Evolutionary conservation across 2,329 filamentous ascomycete species (phyloP), one percentile per base, ranked within the genome.

Genomic region (Cytospora piceicola): DNA sequence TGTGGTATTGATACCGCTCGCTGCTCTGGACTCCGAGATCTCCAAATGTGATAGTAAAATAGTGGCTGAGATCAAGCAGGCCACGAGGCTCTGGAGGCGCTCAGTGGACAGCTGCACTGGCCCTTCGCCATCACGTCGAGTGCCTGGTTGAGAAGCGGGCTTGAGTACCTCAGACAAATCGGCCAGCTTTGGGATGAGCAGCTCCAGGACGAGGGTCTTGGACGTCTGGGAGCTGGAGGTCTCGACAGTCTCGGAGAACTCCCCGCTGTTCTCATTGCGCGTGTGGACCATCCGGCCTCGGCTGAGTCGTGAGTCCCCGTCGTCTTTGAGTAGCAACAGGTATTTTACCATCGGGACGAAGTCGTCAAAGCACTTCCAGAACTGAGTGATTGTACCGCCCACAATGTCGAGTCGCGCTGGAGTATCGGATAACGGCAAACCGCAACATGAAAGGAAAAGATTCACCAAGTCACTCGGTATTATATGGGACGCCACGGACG

Each of bases 401-500:
- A 82, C 81, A 2, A 78, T 73, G 34, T 77, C 73, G 17, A 77
- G 73, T 3, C 75, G 72, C 1, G 67, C 67, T 11, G 71, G 67
- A 56, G 77, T 71, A 5, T 71, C 63, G 22, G 83, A 66, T 7
- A 73, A 70, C 5, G 76, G 71, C 36, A 76, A 71, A 12, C 91
- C 91, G 46, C 90, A 88, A 71, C 91, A 92, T 20, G 85, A 83
- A 67, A 87, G 80, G n/a, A 97, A 75, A 5, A 96, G 77, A 69
- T 87, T 87, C 46, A 91, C 77, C 27, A 96, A 76, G 69, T 93
- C 87, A 36, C 83, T 73, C 4, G 91, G 87, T 20, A 85, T 83
- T 49, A 88, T 84, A 74, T 91, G 90, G 14, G 81, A 77, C 2
- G 88, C 85, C 70, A 89, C 83, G 22, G 86, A 84, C 6, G 86